Conservation (phyloP, 441 rosid species). For the Brassica balearica region DNA sequence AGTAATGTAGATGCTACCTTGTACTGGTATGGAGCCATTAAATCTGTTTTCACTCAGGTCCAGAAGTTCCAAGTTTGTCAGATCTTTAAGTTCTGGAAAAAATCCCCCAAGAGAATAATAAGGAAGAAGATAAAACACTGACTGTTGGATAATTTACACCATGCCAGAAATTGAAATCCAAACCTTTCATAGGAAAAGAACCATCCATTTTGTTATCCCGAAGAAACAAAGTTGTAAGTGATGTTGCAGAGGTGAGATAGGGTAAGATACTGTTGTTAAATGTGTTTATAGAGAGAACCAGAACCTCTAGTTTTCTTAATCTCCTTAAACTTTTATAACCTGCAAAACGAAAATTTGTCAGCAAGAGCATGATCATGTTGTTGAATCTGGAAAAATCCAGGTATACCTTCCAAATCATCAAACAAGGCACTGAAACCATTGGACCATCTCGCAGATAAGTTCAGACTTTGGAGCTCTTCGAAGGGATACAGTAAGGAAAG, state of each 20-base stretch:
- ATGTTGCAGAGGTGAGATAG: background rate
- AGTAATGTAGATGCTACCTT: background rate
- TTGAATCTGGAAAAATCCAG: background rate
- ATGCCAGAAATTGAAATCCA: background rate
- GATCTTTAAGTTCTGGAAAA: background rate
- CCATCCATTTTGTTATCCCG: background rate
- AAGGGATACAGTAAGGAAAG: conserved; percentile 9
- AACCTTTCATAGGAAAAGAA: background rate
- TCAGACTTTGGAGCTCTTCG: background rate
- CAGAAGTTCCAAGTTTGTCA: background rate
- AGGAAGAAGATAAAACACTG: background rate
- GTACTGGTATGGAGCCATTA: background rate
- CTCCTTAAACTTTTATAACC: background rate
- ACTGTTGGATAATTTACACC: background rate
- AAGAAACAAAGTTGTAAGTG: background rate
- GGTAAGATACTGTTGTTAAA: background rate
- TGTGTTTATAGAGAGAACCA: background rate
- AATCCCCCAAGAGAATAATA: background rate
- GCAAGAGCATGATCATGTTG: background rate
- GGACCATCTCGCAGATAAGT: background rate
- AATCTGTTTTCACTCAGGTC: background rate
- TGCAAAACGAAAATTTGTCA: background rate
- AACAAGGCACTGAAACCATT: background rate
- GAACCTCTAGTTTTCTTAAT: background rate
- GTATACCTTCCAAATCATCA: background rate